These are phyloP conservation scores for Ophiostoma piceae DNA, from an alignment of 2,329 filamentous ascomycete species.

Conservation along the genomic window DNA sequence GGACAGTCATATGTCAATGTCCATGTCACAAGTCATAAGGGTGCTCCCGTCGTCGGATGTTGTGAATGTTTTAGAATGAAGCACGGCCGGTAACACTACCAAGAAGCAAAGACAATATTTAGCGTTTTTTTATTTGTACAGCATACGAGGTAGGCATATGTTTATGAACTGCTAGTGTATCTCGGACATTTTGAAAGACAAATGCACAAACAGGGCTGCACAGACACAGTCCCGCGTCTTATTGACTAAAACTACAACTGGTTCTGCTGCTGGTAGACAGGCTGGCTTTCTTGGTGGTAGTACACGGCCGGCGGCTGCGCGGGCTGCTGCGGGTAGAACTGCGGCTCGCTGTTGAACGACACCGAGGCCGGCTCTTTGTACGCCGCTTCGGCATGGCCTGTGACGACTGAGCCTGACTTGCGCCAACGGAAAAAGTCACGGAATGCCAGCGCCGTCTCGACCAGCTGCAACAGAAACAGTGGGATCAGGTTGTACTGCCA, in stretches of 20 bases:
- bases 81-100: background rate
- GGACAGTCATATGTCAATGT: too few relatives aligned
- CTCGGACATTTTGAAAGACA: background rate
- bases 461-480: constrained; percentile 29
- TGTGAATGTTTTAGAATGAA: background rate
- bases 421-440: constrained; percentile 19
- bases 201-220: background rate
- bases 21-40: background rate
- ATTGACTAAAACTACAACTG: background rate
- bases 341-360: background rate
- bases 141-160: too few relatives aligned
- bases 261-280: background rate
- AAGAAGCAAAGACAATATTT: background rate
- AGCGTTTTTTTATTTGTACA: too few relatives aligned
- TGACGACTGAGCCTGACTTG: background rate
- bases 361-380: background rate
- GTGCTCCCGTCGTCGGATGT: background rate
- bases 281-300: background rate
- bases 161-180: too few relatives aligned
- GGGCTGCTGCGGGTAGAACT: background rate
- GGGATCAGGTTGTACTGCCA: constrained; percentile 39
- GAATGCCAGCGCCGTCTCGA: constrained; percentile 25
- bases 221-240: background rate
- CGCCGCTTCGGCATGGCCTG: background rate
- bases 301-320: background rate